phyloP scores from a whole-genome alignment of 345 rosid species.

The Anacardium occidentale region DNA sequence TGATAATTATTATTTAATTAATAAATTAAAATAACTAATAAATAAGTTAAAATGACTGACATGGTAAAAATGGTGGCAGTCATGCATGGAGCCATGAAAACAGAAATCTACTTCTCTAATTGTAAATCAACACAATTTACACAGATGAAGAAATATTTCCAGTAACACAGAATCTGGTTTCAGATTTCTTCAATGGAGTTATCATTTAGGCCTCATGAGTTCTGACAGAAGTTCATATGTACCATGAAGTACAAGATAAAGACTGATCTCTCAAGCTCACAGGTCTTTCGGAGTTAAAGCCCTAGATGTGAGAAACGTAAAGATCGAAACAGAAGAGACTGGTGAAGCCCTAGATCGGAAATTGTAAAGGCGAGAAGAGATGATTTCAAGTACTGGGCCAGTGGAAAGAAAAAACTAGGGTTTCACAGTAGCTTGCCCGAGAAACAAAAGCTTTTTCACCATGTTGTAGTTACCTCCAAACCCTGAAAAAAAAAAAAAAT shows the following conservation, averaged over 20 bases:
- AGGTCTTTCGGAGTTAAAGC: not conserved
- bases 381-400: not conserved
- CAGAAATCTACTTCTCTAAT: conserved; percentile 9
- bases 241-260: too few species aligned
- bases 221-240: conserved; percentile 5
- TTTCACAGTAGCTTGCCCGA: conserved; percentile 12
- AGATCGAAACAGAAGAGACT: not conserved
- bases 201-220: conserved; percentile 22
- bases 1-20: too few species aligned
- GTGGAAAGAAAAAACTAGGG: conserved; percentile 8
- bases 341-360: conserved; percentile 21
- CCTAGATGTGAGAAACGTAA: not conserved
- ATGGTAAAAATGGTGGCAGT: conserved; percentile 9
- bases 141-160: not conserved
- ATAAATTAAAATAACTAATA: too few species aligned
- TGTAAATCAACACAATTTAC: not conserved
- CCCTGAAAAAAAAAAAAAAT: not conserved
- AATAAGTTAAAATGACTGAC: not conserved
- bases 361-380: not conserved
- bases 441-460: not conserved
- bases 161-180: not conserved
- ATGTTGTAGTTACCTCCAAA: not conserved
- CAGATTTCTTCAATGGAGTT: not conserved
- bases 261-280: not conserved
- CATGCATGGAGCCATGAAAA: conserved; percentile 35